These are phyloP conservation scores for Cyberlindnera euphorbiiphila DNA, from an alignment of 805 yeast species.

Conservation along the genomic window DNA sequence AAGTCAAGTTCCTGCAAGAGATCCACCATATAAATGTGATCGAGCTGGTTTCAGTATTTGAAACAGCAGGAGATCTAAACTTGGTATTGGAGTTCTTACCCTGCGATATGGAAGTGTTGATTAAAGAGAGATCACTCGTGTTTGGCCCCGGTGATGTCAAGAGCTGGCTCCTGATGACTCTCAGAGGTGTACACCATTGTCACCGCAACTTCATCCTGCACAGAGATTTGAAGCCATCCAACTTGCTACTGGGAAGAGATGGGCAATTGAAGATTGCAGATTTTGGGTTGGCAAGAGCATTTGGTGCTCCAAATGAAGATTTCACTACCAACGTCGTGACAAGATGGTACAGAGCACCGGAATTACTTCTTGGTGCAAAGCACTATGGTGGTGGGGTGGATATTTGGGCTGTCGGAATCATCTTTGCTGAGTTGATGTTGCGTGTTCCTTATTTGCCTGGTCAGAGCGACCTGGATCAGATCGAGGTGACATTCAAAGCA, in stretches of 20 bases:
- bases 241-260: conserved; percentile 77
- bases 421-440: conserved; percentile 93
- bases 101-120: conserved; percentile 83
- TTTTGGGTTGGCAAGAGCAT: conserved; percentile 90
- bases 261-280: conserved; percentile 94
- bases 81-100: conserved; percentile 92
- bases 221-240: conserved; percentile 91
- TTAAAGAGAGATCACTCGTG: conserved; percentile 71
- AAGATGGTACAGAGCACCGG: conserved; percentile 98
- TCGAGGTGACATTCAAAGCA: conserved; percentile 91
- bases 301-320: conserved; percentile 71
- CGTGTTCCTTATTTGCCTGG: conserved; percentile 96
- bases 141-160: conserved; percentile 87
- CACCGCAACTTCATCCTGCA: conserved; percentile 89
- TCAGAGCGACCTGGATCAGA: conserved; percentile 81
- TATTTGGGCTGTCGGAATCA: conserved; percentile 94
- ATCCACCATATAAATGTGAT: conserved; percentile 75
- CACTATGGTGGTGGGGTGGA: conserved; percentile 90
- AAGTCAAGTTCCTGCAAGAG: conserved; percentile 84
- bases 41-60: conserved; percentile 83
- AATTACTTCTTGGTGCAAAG: conserved; percentile 78
- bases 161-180: conserved; percentile 90
- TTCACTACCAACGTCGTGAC: conserved; percentile 95
- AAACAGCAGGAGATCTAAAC: conserved; percentile 60
- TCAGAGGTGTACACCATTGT: conserved; percentile 93